Evolutionary conservation across 129 eudicot species (phyloP).

Genomic region (Lactuca sativa): DNA sequence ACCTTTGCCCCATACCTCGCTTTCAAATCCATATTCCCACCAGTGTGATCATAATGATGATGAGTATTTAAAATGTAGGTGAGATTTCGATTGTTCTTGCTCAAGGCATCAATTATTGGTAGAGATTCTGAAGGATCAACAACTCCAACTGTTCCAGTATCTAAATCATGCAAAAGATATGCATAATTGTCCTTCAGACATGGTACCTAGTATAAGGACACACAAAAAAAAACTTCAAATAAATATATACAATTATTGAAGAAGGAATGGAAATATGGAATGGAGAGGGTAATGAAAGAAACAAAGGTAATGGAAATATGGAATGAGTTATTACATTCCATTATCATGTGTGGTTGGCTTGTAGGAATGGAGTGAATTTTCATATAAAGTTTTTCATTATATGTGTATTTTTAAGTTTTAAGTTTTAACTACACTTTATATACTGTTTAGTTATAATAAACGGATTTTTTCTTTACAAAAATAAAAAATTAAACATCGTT

Average conservation of each 20-base stretch:
- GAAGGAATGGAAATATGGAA: not conserved
- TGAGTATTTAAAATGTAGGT: constrained; percentile 85
- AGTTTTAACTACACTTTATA: too few species aligned
- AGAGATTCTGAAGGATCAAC: constrained; percentile 95
- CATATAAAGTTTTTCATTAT: too few species aligned
- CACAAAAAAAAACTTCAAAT: not conserved
- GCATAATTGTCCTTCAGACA: constrained; percentile 89
- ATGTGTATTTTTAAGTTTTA: too few species aligned
- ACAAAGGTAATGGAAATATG: too few species aligned
- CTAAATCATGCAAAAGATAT: constrained; percentile 77
- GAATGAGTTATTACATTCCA: too few species aligned
- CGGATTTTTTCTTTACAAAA: too few species aligned
- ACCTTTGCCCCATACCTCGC: constrained; percentile 95
- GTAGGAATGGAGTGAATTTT: too few species aligned
- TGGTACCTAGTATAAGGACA: constrained; percentile 54
- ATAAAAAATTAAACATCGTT: too few species aligned
- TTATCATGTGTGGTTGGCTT: too few species aligned
- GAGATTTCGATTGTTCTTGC: constrained; percentile 67
- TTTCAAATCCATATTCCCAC: constrained; percentile 89
- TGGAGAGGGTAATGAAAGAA: too few species aligned
- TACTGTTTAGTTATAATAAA: too few species aligned
- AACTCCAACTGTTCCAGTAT: constrained; percentile 96
- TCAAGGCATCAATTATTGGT: constrained; percentile 78
- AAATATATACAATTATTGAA: constrained; percentile 1
- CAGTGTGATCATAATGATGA: constrained; percentile 97